These are phyloP conservation scores for Blastobotrys robertii DNA, from an alignment of 805 yeast species.

Conservation along the genomic window DNA sequence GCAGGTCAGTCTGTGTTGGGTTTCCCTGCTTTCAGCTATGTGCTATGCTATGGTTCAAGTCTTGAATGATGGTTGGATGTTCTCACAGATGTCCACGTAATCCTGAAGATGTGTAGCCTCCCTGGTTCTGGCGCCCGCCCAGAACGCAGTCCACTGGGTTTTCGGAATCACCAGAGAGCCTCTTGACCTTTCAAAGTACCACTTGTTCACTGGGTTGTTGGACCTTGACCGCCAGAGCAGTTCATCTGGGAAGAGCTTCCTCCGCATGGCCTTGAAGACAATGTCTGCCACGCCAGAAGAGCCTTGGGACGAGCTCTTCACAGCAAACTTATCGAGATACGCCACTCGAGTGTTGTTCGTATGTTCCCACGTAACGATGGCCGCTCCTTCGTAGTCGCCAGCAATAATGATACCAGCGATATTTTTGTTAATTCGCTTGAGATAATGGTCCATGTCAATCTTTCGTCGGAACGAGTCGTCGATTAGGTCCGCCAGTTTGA, in stretches of 20 bases:
- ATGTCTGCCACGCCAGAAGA: conserved; percentile 90
- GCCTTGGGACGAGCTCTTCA: conserved; percentile 74
- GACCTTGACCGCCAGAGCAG: conserved; percentile 84
- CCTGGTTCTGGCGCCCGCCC: conserved; percentile 29
- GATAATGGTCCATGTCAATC: conserved; percentile 57
- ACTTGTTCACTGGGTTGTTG: conserved; percentile 85
- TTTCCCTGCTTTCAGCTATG: too few species aligned
- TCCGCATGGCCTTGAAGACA: conserved; percentile 69
- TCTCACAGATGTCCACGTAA: conserved; percentile 44
- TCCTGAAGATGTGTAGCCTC: conserved; percentile 32
- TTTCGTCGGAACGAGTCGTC: conserved; percentile 70
- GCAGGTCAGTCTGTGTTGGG: too few species aligned
- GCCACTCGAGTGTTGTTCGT: conserved; percentile 36
- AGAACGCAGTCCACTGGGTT: conserved; percentile 34
- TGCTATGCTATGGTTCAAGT: not conserved
- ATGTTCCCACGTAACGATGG: conserved; percentile 78
- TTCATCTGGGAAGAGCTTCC: conserved; percentile 56
- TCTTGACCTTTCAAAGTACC: conserved; percentile 89
- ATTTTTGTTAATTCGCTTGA: conserved; percentile 50
- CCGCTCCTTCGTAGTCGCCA: conserved; percentile 94
- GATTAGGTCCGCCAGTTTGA: conserved; percentile 49
- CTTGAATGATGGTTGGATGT: conserved; percentile 46
- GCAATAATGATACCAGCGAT: conserved; percentile 75
- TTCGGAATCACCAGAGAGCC: conserved; percentile 50
- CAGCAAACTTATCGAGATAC: conserved; percentile 91